Evolutionary conservation across 257 asterid genomes (phyloP).

Genomic region (Echium plantagineum): DNA sequence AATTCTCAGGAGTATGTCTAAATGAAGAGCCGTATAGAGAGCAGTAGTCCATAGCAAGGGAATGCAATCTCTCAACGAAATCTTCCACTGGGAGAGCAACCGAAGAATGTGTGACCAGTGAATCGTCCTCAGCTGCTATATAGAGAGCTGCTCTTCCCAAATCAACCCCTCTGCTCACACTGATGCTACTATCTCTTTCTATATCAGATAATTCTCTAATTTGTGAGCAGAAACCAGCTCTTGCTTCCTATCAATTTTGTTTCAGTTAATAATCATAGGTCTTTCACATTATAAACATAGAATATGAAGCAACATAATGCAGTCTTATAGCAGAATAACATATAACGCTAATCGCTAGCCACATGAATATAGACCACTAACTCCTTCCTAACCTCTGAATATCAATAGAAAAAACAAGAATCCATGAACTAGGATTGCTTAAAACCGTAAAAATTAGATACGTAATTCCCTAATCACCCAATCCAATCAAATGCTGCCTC

Average conservation of each 20-base stretch:
- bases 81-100: conserved; percentile 86
- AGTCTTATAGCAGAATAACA: not conserved
- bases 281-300: conserved; percentile 7
- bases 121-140: conserved; percentile 80
- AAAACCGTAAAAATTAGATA: not conserved
- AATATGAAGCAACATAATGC: not conserved
- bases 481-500: not conserved
- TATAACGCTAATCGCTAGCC: no score
- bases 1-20: conserved; percentile 47
- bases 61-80: conserved; percentile 51
- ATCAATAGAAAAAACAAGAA: not conserved
- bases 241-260: conserved; percentile 42
- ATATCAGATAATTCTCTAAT: conserved; percentile 36
- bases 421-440: not conserved
- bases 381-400: not conserved
- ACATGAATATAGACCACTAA: no score
- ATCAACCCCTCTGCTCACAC: conserved; percentile 46
- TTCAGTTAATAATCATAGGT: not conserved
- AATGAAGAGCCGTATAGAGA: conserved; percentile 53
- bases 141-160: conserved; percentile 61
- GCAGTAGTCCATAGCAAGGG: conserved; percentile 62
- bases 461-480: not conserved
- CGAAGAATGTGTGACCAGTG: conserved; percentile 71
- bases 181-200: conserved; percentile 66
- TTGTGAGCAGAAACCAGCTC: conserved; percentile 49